Base-by-base conservation (phyloP, 108 stramenopile genomes). In the Skeletonema tropicum region DNA sequence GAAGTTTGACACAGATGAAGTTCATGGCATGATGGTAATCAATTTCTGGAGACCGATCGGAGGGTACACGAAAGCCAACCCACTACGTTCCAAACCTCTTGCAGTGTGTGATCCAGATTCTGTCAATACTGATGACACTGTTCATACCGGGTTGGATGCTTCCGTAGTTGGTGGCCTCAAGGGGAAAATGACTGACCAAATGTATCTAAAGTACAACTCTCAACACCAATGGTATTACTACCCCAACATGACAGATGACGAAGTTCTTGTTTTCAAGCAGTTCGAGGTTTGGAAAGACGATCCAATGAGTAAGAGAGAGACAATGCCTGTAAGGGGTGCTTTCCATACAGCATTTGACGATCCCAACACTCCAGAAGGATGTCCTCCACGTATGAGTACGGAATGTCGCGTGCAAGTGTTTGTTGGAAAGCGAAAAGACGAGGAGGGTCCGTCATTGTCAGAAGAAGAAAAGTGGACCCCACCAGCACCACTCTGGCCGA, bases 21-120 rank as follows among this genome's bases (percentile, higher is more conserved):
- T 49, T 49, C 17, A 17, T 49, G 48, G 48, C 3, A 17, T 49
- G 48, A 49, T 49, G 48, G 48, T 49, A 17, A 49, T 49, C 48
- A 49, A 49, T 49, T 49, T 49, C 17, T 49, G 48, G 48, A 49
- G 48, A 17, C 48, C 48, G 5, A 49, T 49, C 17, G 48, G 48
- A 21, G 48, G 48, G 15, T 49, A 49, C 48, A 49, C 48, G 3
- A 49, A 49, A 49, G 48, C 15, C n/a, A 49, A 49, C 17, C 48
- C 48, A 19, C 17, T 49, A 6, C 48, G 48, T 49, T 49, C 48
- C 1, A 49, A 49, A 17, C 48, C 48, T 49, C 48, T 49, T 49
- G 48, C 48, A 49, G 48, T 49, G 48, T 49, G 48, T 19, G 48
- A 49, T 49, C 48, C 48, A 49, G 48, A n/a, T 49, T 49, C 19